A percentile compares a stretch with the other conserved stretches of the same genome.
Evolutionary conservation across 345 rosid genomes (phyloP).

Genomic region (Eucalyptus viminalis): DNA sequence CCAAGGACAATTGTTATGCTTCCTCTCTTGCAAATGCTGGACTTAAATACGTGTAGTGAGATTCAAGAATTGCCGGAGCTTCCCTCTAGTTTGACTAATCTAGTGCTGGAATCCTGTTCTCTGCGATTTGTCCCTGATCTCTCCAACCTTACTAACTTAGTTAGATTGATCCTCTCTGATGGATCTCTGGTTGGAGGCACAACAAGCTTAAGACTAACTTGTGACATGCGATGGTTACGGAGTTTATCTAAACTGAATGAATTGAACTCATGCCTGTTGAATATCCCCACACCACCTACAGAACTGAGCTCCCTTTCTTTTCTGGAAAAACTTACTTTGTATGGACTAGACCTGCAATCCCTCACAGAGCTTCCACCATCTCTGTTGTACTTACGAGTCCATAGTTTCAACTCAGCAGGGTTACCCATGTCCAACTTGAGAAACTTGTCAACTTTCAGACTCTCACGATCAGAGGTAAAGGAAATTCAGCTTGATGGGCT

Average conservation of each 20-base stretch:
- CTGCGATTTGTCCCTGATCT: background rate
- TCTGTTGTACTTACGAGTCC: background rate
- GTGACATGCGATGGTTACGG: background rate
- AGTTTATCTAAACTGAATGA: background rate
- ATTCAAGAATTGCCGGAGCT: background rate
- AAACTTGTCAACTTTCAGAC: background rate
- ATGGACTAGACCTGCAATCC: background rate
- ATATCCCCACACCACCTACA: background rate
- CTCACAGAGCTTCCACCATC: background rate
- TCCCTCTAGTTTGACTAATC: background rate
- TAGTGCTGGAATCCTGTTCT: background rate
- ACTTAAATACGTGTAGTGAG: background rate
- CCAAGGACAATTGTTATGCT: background rate
- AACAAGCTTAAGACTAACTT: background rate
- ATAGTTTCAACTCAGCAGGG: background rate
- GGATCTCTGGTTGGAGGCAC: background rate
- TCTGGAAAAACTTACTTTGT: background rate
- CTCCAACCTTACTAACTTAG: background rate
- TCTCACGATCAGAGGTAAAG: background rate
- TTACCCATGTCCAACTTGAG: background rate
- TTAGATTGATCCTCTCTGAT: background rate
- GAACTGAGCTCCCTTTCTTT: background rate
- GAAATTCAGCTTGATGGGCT: background rate
- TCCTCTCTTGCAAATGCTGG: background rate
- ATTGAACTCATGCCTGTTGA: background rate